Conservation (phyloP, 1,284 basidiomycete genomes). For the Cystobasidium pallidum region DNA sequence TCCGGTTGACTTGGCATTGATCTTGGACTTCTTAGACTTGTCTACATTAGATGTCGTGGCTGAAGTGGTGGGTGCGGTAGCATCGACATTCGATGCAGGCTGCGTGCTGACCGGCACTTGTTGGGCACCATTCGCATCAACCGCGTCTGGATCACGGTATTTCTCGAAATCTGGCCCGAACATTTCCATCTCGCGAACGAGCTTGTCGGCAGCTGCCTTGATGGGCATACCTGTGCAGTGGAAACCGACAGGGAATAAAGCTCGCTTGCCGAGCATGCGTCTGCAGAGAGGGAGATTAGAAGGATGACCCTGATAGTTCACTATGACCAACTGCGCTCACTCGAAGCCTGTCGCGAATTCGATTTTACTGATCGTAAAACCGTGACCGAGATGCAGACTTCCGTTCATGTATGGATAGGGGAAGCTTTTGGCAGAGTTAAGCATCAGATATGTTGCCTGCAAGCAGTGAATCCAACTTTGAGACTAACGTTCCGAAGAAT, state of each 20-base stretch:
- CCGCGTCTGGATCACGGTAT: slow-evolving; percentile 62
- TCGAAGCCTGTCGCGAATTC: slow-evolving; percentile 97
- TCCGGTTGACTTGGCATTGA: slow-evolving; percentile 89
- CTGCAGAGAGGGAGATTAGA: background rate
- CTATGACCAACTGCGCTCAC: slow-evolving; percentile 43
- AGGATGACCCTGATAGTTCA: background rate
- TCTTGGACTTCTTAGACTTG: slow-evolving; percentile 96
- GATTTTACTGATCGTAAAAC: slow-evolving; percentile 97
- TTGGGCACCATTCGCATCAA: slow-evolving; percentile 61
- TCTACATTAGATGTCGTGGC: slow-evolving; percentile 55
- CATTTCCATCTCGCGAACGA: slow-evolving; percentile 94
- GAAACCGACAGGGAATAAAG: slow-evolving; percentile 92
- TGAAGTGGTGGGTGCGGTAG: slow-evolving; percentile 49
- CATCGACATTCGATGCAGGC: slow-evolving; percentile 35
- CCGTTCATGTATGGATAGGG: slow-evolving; percentile 86
- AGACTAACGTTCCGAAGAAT: slow-evolving; percentile 38
- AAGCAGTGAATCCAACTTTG: background rate
- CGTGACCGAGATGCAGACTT: slow-evolving; percentile 93
- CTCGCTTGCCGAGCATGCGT: slow-evolving; percentile 90
- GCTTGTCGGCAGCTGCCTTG: slow-evolving; percentile 93
- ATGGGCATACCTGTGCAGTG: slow-evolving; percentile 99
- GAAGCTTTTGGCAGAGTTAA: background rate
- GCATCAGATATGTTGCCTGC: background rate
- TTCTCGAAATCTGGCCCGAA: slow-evolving; percentile 89
- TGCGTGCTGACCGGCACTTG: slow-evolving; percentile 44